Evolutionary conservation across 176 grass and related monocot genomes (phyloP).

Genomic region (Elaeis guineensis): DNA sequence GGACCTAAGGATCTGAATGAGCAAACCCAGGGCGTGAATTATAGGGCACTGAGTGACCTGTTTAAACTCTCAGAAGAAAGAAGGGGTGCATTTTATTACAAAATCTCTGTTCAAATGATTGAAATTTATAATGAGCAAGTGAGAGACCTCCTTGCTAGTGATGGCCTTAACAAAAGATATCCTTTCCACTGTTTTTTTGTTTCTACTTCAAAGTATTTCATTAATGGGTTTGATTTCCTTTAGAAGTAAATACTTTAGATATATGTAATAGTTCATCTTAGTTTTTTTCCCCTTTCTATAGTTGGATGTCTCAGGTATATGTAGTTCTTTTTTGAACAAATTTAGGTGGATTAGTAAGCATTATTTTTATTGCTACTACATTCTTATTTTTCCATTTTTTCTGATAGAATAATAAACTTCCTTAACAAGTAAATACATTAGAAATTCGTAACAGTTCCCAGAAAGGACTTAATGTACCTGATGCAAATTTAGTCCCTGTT

Average conservation of each 20-base stretch:
- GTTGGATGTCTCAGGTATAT: not conserved
- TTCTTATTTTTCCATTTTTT: not conserved
- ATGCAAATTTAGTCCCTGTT: slow-evolving; percentile 7
- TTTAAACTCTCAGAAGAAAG: not conserved
- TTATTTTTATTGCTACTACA: too few relatives aligned
- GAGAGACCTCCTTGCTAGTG: slow-evolving; percentile 1
- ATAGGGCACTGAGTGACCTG: slow-evolving; percentile 1
- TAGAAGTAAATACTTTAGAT: too few relatives aligned
- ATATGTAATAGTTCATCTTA: too few relatives aligned
- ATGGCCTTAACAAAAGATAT: slow-evolving; percentile 5
- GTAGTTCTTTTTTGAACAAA: not conserved
- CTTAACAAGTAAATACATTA: slow-evolving; percentile 1
- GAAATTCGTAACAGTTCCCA: not conserved
- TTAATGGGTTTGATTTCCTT: too few relatives aligned
- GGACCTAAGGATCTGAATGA: not conserved
- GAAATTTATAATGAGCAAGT: slow-evolving; percentile 18
- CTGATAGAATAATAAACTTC: not conserved
- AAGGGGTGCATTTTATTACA: not conserved
- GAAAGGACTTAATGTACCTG: slow-evolving; percentile 1
- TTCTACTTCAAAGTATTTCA: too few relatives aligned
- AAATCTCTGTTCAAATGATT: slow-evolving; percentile 7
- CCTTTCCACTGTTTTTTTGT: not conserved
- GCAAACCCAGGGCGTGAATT: not conserved
- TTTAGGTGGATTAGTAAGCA: too few relatives aligned
- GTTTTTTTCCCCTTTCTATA: not conserved